phyloP scores from a whole-genome alignment of 2,329 filamentous ascomycete genomes.

The Botrytis aclada region DNA sequence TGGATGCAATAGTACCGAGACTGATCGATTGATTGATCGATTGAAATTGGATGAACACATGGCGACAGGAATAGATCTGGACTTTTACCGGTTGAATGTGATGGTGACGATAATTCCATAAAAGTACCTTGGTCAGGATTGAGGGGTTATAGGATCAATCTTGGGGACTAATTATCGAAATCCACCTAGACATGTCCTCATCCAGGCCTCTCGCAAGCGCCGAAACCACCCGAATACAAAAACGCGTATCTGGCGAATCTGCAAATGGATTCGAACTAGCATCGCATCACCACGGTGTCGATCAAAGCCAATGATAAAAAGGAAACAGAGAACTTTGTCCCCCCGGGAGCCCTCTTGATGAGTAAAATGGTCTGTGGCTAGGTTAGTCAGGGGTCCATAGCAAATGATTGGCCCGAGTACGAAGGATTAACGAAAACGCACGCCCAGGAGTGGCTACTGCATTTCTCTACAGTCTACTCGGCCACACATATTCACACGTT shows the following conservation, averaged over 20 bases:
- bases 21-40: background rate
- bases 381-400: background rate
- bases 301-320: background rate
- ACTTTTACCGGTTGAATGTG: background rate
- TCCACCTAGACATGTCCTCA: background rate
- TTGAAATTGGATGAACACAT: conserved; percentile 2
- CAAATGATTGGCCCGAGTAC: conserved; percentile 16
- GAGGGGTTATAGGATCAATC: conserved; percentile 1
- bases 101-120: background rate
- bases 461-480: conserved; percentile 5
- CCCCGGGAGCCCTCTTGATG: background rate
- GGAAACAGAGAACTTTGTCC: background rate
- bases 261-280: background rate
- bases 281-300: background rate
- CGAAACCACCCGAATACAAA: background rate
- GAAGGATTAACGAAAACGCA: conserved; percentile 2
- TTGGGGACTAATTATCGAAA: background rate
- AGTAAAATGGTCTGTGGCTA: conserved; percentile 5
- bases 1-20: conserved; percentile 10
- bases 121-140: background rate
- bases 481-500: background rate
- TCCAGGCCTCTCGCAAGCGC: background rate
- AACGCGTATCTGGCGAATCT: background rate
- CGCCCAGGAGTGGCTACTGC: conserved; percentile 16
- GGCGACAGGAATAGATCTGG: conserved; percentile 11